A percentile compares a stretch with the other conserved stretches of the same genome.
phyloP scores from a whole-genome alignment of 2,329 filamentous ascomycete genomes.

The Byssochlamys sp. region DNA sequence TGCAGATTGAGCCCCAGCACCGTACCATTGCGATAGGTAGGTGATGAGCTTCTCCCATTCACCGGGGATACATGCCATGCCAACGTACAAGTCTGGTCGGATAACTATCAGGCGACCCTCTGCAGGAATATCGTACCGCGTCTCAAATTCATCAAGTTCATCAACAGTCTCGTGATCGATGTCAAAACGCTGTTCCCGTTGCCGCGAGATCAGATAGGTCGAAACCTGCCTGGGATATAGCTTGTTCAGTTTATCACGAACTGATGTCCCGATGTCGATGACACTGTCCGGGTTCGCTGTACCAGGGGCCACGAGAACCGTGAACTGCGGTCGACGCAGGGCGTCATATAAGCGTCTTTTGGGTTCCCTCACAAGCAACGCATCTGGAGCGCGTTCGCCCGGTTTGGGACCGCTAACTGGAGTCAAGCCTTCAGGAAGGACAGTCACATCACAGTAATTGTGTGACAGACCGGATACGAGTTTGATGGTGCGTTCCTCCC shows the following conservation, averaged over 20 bases:
- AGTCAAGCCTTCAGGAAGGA: background rate
- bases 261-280: background rate
- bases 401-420: background rate
- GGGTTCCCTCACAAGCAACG: background rate
- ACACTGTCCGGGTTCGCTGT: background rate
- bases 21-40: background rate
- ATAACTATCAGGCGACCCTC: background rate
- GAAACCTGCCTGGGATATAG: background rate
- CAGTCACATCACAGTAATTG: background rate
- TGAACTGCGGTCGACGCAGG: background rate
- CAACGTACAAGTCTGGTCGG: background rate
- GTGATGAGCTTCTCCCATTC: background rate
- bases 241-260: background rate
- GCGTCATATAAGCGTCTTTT: background rate
- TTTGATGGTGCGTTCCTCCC: background rate
- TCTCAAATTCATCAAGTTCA: background rate
- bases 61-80: background rate
- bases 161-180: background rate
- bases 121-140: background rate
- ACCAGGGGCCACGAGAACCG: background rate
- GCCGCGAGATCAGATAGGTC: background rate
- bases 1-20: background rate
- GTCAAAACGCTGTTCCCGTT: background rate
- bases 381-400: background rate
- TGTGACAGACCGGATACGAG: background rate